These are phyloP conservation scores for Pistacia atlantica DNA, from an alignment of 345 rosid genomes.

Conservation along the genomic window DNA sequence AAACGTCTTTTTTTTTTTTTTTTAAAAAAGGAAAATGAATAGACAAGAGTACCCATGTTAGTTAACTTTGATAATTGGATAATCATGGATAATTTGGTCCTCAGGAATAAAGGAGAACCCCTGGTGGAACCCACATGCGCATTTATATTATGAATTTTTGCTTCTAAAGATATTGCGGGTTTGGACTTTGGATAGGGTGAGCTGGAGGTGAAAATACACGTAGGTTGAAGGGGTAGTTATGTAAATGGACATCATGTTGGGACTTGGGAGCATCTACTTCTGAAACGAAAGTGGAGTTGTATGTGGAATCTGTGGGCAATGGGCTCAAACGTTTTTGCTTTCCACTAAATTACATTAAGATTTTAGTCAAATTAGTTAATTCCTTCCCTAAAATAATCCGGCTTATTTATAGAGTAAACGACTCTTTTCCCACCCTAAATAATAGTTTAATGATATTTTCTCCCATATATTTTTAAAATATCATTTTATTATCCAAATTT, in stretches of 20 bases:
- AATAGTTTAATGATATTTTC: too few species aligned
- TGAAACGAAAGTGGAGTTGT: neutral
- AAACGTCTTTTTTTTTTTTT: neutral
- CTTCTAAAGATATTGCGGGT: neutral
- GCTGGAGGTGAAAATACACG: neutral
- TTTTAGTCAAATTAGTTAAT: too few species aligned
- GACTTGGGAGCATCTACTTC: too few species aligned
- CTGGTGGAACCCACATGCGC: neutral
- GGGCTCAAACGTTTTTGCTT: too few species aligned
- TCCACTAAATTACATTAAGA: too few species aligned
- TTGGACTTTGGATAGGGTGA: neutral
- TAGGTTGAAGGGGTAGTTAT: neutral
- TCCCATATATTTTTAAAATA: too few species aligned
- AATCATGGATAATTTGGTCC: conserved; percentile 14
- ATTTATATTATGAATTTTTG: neutral
- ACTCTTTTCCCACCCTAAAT: too few species aligned
- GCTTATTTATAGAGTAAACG: too few species aligned
- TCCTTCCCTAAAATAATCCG: too few species aligned
- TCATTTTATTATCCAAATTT: too few species aligned
- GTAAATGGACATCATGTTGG: neutral
- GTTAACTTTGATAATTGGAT: neutral
- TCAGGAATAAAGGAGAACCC: neutral
- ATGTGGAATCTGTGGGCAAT: too few species aligned
- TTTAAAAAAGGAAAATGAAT: neutral
- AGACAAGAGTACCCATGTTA: conserved; percentile 4